A percentile compares a stretch with the other conserved stretches of the same genome.
Conservation (phyloP, 805 yeast genomes). For the Crinitomyces ghanaensis region DNA sequence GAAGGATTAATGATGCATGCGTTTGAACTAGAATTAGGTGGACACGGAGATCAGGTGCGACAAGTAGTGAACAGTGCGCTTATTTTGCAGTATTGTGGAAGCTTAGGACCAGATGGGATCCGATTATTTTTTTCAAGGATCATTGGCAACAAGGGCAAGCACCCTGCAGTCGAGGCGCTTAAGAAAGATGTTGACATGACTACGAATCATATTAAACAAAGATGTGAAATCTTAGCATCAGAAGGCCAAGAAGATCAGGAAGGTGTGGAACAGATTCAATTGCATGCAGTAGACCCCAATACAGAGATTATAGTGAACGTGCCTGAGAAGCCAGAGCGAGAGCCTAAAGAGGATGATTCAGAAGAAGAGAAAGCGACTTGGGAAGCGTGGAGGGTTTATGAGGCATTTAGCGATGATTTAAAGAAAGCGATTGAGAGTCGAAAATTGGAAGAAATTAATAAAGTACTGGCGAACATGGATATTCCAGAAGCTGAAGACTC, state of each 20-base stretch:
- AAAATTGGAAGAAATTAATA: slow-evolving; percentile 67
- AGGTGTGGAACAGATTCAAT: slow-evolving; percentile 71
- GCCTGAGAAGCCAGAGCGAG: slow-evolving; percentile 57
- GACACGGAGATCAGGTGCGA: slow-evolving; percentile 40
- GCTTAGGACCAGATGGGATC: slow-evolving; percentile 38
- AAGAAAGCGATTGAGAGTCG: slow-evolving; percentile 65
- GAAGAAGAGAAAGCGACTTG: slow-evolving; percentile 8
- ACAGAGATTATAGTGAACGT: slow-evolving; percentile 60
- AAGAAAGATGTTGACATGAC: slow-evolving; percentile 64
- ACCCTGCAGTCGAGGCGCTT: slow-evolving; percentile 63
- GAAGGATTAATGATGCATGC: slow-evolving; percentile 91
- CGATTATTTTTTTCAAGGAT: slow-evolving; percentile 59
- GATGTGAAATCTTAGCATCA: slow-evolving; percentile 57
- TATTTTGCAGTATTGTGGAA: slow-evolving; percentile 56
- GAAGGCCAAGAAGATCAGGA: slow-evolving; percentile 41
- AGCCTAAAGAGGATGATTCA: slow-evolving; percentile 33
- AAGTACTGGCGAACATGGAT: slow-evolving; percentile 61
- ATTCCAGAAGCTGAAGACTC: slow-evolving; percentile 71
- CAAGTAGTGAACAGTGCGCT: slow-evolving; percentile 72
- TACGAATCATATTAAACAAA: slow-evolving; percentile 55
- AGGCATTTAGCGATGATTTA: slow-evolving; percentile 53
- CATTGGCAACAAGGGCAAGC: slow-evolving; percentile 30
- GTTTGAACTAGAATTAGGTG: slow-evolving; percentile 67
- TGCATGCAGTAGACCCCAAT: slow-evolving; percentile 77
- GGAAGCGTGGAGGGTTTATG: slow-evolving; percentile 29